Conservation (phyloP, 1,284 basidiomycete genomes). For the Trichosporon ovoides region DNA sequence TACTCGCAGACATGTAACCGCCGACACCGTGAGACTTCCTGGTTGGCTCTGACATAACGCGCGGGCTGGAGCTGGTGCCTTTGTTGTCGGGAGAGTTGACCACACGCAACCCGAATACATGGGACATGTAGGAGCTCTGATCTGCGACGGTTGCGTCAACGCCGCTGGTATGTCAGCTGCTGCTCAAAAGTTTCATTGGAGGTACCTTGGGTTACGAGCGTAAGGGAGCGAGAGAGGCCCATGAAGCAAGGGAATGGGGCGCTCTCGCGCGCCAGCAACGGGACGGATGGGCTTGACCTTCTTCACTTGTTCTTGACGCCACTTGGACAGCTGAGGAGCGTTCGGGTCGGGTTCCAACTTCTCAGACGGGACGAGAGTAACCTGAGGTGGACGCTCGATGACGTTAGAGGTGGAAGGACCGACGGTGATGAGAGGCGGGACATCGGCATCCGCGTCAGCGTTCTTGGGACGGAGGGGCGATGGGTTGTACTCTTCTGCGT, state of each 20-base stretch:
- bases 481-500: constrained; percentile 6
- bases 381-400: neutral
- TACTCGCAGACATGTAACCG: constrained; percentile 3
- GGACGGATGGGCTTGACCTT: constrained; percentile 23
- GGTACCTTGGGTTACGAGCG: constrained; percentile 84
- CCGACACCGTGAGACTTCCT: constrained; percentile 1
- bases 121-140: constrained; percentile 28
- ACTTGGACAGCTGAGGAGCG: constrained; percentile 21
- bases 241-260: constrained; percentile 74
- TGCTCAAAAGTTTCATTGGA: neutral
- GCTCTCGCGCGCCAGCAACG: constrained; percentile 46
- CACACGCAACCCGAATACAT: constrained; percentile 34
- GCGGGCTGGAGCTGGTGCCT: neutral
- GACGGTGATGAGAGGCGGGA: neutral
- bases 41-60: constrained; percentile 11
- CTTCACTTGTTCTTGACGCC: constrained; percentile 39
- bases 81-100: constrained; percentile 10
- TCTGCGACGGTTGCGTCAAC: constrained; percentile 79
- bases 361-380: neutral
- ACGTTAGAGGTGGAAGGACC: neutral
- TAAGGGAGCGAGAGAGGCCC: constrained; percentile 78
- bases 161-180: constrained; percentile 54
- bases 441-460: neutral
- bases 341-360: neutral
- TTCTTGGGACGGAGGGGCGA: constrained; percentile 6